phyloP scores from a whole-genome alignment of 139 green algal genomes.

The Chlorokybus atmophyticus region DNA sequence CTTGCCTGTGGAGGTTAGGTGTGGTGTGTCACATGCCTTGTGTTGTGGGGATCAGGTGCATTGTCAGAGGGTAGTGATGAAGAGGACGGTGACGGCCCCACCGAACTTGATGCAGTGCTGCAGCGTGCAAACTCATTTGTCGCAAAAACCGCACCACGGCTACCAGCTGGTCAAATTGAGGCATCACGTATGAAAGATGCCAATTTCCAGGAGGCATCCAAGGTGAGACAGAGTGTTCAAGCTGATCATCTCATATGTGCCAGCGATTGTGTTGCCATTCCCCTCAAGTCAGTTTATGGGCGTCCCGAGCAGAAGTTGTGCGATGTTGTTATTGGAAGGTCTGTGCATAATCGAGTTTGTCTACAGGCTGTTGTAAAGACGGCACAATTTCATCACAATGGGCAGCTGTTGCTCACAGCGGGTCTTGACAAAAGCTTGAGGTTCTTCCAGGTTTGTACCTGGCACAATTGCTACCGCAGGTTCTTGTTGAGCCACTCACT shows the following conservation, averaged over 20 bases:
- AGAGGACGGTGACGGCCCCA: no score
- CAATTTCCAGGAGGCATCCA: conserved; percentile 15
- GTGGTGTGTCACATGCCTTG: no score
- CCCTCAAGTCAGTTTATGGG: no score
- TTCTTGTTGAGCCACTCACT: background rate
- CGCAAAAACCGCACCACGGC: conserved; percentile 4
- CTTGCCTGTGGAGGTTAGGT: no score
- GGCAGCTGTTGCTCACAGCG: conserved; percentile 73
- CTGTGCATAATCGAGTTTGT: background rate
- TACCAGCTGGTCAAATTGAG: conserved; percentile 8
- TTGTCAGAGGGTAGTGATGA: no score
- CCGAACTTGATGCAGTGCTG: no score
- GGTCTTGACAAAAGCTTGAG: conserved; percentile 70
- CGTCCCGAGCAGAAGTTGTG: background rate
- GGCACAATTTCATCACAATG: conserved; percentile 67
- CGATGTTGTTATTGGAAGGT: background rate
- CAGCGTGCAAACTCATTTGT: no score
- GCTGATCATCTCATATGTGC: conserved; percentile 1
- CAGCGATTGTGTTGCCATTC: no score
- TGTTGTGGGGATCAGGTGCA: no score
- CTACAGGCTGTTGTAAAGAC: conserved; percentile 42
- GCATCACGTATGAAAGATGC: conserved; percentile 12
- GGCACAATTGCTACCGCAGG: background rate
- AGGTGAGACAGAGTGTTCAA: background rate
- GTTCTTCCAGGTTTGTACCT: conserved; percentile 56